A percentile compares a stretch with the other conserved stretches of the same genome.
Evolutionary conservation across 1,139 yeast species (phyloP).

Genomic region (Saccharomyces hybrid): DNA sequence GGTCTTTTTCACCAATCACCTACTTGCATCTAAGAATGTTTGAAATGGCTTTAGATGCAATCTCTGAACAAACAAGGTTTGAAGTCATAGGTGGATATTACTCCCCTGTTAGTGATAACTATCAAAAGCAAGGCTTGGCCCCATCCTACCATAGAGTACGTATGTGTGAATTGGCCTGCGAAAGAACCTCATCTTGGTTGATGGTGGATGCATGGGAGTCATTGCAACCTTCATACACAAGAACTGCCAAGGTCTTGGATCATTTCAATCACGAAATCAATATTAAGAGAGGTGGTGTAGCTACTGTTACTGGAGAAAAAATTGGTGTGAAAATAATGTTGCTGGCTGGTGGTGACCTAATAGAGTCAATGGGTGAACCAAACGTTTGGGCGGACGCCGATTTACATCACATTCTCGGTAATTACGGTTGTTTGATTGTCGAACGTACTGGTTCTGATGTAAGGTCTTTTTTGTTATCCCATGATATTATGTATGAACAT

Average conservation of each 20-base stretch:
- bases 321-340: constrained; percentile 92
- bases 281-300: constrained; percentile 72
- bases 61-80: constrained; percentile 82
- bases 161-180: constrained; percentile 98
- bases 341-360: constrained; percentile 94
- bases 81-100: constrained; percentile 96
- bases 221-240: constrained; percentile 78
- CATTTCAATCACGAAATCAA: constrained; percentile 95
- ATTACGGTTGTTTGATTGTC: constrained; percentile 91
- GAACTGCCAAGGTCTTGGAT: constrained; percentile 92
- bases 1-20: constrained; percentile 93
- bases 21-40: constrained; percentile 93
- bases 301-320: constrained; percentile 61
- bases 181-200: constrained; percentile 91
- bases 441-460: constrained; percentile 97
- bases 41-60: constrained; percentile 97
- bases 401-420: constrained; percentile 88
- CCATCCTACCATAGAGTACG: constrained; percentile 83
- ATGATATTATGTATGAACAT: constrained; percentile 96
- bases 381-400: constrained; percentile 98
- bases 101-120: constrained; percentile 94
- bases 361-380: constrained; percentile 99
- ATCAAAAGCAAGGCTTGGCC: constrained; percentile 89
- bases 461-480: constrained; percentile 79
- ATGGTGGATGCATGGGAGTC: constrained; percentile 99